These are phyloP conservation scores for Candida xyloterini DNA, from an alignment of 805 yeast species.

Conservation along the genomic window DNA sequence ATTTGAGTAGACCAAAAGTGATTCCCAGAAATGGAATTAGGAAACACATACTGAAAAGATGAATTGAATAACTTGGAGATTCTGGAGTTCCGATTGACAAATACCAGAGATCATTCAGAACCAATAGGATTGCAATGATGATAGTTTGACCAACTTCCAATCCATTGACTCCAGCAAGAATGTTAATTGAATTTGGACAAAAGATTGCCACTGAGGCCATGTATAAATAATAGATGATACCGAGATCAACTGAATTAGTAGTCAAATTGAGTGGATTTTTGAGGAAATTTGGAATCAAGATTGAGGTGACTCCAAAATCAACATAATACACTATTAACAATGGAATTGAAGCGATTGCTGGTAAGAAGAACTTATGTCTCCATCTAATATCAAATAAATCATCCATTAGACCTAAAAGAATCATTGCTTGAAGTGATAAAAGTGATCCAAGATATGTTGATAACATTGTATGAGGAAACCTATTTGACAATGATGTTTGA, in stretches of 20 bases:
- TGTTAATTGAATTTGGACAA: conserved; percentile 94
- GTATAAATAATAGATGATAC: conserved; percentile 75
- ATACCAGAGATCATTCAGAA: conserved; percentile 77
- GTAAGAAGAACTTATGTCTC: conserved; percentile 95
- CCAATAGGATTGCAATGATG: conserved; percentile 65
- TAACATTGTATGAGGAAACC: conserved; percentile 77
- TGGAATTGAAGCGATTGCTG: conserved; percentile 93
- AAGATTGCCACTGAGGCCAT: conserved; percentile 92
- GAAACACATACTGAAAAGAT: conserved; percentile 73
- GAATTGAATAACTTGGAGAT: conserved; percentile 73
- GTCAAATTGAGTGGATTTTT: conserved; percentile 38
- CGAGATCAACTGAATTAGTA: conserved; percentile 61
- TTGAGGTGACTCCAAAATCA: conserved; percentile 88
- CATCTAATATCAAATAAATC: conserved; percentile 94
- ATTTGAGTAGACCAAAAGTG: conserved; percentile 67
- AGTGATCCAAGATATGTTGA: conserved; percentile 85
- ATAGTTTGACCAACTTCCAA: conserved; percentile 94
- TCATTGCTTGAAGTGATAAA: conserved; percentile 77
- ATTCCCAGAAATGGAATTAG: conserved; percentile 87
- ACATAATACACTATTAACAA: conserved; percentile 86
- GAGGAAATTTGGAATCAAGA: conserved; percentile 74
- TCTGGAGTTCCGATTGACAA: conserved; percentile 31
- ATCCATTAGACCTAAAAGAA: conserved; percentile 85
- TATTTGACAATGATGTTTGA: conserved; percentile 6
- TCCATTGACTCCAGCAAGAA: conserved; percentile 95